A percentile compares a stretch with the other conserved stretches of the same genome.
phyloP scores from a whole-genome alignment of 1,284 basidiomycete genomes.

The Cerioporus squamosus region DNA sequence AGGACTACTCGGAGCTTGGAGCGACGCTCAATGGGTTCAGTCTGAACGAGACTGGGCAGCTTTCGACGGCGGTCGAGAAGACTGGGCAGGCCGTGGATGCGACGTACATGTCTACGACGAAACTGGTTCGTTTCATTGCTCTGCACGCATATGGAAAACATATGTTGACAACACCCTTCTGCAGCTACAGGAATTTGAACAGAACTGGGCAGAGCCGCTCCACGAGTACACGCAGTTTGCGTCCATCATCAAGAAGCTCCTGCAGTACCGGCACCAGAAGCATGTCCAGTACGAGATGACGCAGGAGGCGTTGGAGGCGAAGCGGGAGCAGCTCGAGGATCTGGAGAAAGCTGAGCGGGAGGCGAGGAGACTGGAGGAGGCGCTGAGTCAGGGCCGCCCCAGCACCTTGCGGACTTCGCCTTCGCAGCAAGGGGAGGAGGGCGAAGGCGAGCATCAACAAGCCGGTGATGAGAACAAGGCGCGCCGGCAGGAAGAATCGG shows the following conservation, averaged over 20 bases:
- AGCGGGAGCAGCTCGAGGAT: conserved; percentile 87
- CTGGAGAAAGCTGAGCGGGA: conserved; percentile 93
- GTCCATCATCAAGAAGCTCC: conserved; percentile 90
- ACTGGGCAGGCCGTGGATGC: conserved; percentile 95
- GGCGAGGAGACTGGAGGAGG: conserved; percentile 87
- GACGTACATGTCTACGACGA: conserved; percentile 91
- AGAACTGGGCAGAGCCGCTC: conserved; percentile 93
- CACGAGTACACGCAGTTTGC: conserved; percentile 98
- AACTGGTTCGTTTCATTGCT: conserved; percentile 70
- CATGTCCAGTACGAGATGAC: conserved; percentile 98
- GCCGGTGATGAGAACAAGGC: conserved; percentile 39
- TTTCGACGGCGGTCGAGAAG: conserved; percentile 86
- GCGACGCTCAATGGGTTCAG: conserved; percentile 96
- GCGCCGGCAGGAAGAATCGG: conserved; percentile 37
- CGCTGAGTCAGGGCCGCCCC: conserved; percentile 66
- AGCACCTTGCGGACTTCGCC: conserved; percentile 28
- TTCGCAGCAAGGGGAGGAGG: conserved; percentile 9
- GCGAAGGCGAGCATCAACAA: conserved; percentile 29
- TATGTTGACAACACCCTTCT: not conserved
- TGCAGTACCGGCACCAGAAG: conserved; percentile 96
- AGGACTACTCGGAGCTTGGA: conserved; percentile 94
- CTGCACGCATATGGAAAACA: not conserved
- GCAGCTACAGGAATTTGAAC: conserved; percentile 91
- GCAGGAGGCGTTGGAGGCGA: conserved; percentile 87
- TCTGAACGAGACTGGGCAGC: conserved; percentile 76